These are phyloP conservation scores for Boechera stricta DNA, from an alignment of 345 rosid species.

Conservation along the genomic window DNA sequence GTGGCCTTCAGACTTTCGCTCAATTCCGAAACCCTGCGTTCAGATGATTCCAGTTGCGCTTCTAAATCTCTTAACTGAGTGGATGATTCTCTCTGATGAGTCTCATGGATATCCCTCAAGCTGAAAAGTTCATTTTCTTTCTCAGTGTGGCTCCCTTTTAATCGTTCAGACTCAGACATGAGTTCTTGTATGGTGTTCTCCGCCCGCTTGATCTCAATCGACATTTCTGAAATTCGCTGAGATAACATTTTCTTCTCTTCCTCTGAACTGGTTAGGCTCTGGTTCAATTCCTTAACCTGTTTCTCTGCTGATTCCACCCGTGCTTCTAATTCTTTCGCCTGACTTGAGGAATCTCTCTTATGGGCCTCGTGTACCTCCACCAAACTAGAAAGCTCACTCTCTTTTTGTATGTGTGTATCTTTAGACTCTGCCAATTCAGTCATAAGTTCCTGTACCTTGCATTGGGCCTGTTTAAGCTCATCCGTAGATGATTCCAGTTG, in stretches of 20 bases:
- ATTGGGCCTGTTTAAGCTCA: constrained; percentile 58
- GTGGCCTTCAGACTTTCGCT: constrained; percentile 56
- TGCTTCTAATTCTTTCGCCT: constrained; percentile 39
- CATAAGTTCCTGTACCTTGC: constrained; percentile 46
- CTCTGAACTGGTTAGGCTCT: constrained; percentile 48
- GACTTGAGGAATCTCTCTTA: constrained; percentile 55
- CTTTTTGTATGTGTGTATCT: constrained; percentile 58
- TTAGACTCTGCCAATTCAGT: constrained; percentile 53
- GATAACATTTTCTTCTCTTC: constrained; percentile 66
- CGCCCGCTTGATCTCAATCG: constrained; percentile 59
- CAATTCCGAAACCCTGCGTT: constrained; percentile 54
- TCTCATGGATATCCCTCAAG: constrained; percentile 60
- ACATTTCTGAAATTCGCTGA: constrained; percentile 54
- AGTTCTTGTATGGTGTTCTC: constrained; percentile 52
- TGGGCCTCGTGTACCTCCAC: constrained; percentile 59
- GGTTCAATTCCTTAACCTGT: constrained; percentile 54
- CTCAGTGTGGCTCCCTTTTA: constrained; percentile 66
- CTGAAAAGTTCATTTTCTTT: constrained; percentile 63
- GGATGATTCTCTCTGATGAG: constrained; percentile 58
- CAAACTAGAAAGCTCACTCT: constrained; percentile 59
- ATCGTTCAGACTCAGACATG: constrained; percentile 50
- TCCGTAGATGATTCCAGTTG: constrained; percentile 57
- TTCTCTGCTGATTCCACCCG: constrained; percentile 60
- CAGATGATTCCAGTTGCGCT: constrained; percentile 57
- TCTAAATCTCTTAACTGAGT: constrained; percentile 40